These are phyloP conservation scores for Coleophoma crateriformis DNA, from an alignment of 2,329 filamentous ascomycete genomes.

Conservation along the genomic window DNA sequence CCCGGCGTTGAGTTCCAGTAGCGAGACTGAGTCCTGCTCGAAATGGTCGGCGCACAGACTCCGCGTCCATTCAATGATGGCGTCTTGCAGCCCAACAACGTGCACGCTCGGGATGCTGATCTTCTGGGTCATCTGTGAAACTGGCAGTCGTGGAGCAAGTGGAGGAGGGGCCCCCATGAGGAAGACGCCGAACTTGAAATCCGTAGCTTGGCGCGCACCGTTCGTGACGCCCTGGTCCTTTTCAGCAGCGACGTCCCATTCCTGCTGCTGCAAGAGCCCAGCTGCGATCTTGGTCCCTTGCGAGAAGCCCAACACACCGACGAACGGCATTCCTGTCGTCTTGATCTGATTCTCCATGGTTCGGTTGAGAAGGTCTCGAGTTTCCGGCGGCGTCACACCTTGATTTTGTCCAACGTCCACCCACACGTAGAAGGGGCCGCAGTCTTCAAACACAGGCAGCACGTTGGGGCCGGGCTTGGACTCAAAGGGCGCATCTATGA, in stretches of 20 bases:
- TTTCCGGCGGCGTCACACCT: neutral
- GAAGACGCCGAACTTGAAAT: conserved; percentile 1
- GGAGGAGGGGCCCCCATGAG: neutral
- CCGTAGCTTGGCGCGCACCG: neutral
- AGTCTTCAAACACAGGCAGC: conserved; percentile 58
- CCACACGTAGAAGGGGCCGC: conserved; percentile 59
- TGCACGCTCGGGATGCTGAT: conserved; percentile 1
- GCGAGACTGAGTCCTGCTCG: neutral
- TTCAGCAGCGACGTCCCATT: neutral
- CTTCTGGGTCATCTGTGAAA: neutral
- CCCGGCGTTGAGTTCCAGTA: neutral
- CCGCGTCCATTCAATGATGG: neutral
- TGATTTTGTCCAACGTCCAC: conserved; percentile 7
- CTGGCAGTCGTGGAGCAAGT: neutral
- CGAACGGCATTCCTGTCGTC: neutral
- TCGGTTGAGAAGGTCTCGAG: neutral
- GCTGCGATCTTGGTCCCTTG: conserved; percentile 4
- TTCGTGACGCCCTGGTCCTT: neutral
- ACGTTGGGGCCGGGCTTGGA: conserved; percentile 57
- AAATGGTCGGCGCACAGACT: neutral
- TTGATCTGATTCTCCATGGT: neutral
- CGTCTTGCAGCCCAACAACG: conserved; percentile 1
- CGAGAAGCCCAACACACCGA: conserved; percentile 3
- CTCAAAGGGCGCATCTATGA: conserved; percentile 62
- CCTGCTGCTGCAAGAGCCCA: conserved; percentile 1